Evolutionary conservation across 495 filamentous ascomycete genomes (phyloP).

Genomic region (Hypomontagnella monticulosa): DNA sequence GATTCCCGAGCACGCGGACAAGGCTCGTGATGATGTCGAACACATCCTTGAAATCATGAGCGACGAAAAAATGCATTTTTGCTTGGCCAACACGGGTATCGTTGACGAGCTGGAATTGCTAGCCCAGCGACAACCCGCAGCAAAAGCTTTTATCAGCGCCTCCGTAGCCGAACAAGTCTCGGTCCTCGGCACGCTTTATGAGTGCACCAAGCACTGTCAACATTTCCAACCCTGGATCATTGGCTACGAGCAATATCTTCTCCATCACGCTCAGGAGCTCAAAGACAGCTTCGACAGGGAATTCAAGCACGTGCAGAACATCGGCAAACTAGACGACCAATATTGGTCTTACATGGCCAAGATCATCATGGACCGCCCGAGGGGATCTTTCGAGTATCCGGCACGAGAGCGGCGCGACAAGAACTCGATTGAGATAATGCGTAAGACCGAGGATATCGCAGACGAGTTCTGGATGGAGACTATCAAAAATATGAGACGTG

Average conservation of each 20-base stretch:
- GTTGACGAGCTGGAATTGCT: slow-evolving; percentile 9
- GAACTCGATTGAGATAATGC: not conserved
- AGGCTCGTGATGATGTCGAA: not conserved
- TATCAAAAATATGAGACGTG: not conserved
- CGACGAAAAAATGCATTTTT: not conserved
- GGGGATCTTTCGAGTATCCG: not conserved
- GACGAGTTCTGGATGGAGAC: slow-evolving; percentile 14
- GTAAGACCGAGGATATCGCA: not conserved
- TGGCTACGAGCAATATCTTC: not conserved
- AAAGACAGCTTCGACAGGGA: not conserved
- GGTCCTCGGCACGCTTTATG: slow-evolving; percentile 2
- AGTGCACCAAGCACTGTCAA: not conserved
- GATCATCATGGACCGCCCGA: not conserved
- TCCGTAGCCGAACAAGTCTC: not conserved
- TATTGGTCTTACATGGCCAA: not conserved
- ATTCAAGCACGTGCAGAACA: not conserved
- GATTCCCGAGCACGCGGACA: not conserved
- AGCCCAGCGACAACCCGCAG: not conserved
- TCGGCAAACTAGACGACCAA: not conserved
- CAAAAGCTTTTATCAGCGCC: slow-evolving; percentile 1
- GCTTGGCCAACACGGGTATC: not conserved
- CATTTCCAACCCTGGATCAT: slow-evolving; percentile 3
- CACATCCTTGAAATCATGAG: not conserved
- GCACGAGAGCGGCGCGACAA: not conserved
- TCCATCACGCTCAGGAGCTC: not conserved